These are phyloP conservation scores for Saccharomycopsis lassenensis DNA, from an alignment of 805 yeast genomes.

Conservation along the genomic window DNA sequence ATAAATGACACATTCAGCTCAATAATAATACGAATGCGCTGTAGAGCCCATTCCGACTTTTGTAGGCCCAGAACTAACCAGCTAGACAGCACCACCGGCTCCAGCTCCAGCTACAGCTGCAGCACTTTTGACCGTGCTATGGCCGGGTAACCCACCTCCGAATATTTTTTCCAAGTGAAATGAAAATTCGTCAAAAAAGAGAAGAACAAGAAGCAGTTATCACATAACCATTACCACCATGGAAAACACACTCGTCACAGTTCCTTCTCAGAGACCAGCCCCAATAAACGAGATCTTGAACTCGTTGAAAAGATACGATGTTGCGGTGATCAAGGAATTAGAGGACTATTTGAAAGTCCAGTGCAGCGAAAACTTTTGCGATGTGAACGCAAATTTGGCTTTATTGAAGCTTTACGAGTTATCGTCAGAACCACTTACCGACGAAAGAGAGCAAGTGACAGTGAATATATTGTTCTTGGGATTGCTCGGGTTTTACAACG, in stretches of 20 bases:
- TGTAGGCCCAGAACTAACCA: too few species aligned
- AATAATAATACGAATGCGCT: neutral
- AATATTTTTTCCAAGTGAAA: constrained; percentile 1
- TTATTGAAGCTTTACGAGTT: constrained; percentile 33
- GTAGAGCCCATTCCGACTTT: neutral
- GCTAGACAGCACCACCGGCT: constrained; percentile 1
- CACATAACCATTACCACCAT: constrained; percentile 5
- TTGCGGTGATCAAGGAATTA: constrained; percentile 30
- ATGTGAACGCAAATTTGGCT: constrained; percentile 35
- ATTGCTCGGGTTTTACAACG: constrained; percentile 29
- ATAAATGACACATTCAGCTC: too few species aligned
- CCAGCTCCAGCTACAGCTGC: neutral
- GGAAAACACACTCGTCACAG: constrained; percentile 26
- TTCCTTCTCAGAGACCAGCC: constrained; percentile 31
- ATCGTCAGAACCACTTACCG: constrained; percentile 25
- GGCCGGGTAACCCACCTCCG: neutral
- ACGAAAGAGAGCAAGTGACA: constrained; percentile 30
- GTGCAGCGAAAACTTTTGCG: constrained; percentile 28
- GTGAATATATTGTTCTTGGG: constrained; percentile 32
- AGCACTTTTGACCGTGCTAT: neutral
- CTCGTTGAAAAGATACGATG: constrained; percentile 35
- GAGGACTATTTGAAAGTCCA: constrained; percentile 35
- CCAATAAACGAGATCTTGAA: constrained; percentile 30
- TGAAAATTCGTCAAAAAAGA: neutral
- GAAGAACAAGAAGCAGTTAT: neutral